Evolutionary conservation across 2,329 filamentous ascomycete species (phyloP), one percentile per base, ranked within the genome.

Genomic region (Aspergillus puulaauensis): DNA sequence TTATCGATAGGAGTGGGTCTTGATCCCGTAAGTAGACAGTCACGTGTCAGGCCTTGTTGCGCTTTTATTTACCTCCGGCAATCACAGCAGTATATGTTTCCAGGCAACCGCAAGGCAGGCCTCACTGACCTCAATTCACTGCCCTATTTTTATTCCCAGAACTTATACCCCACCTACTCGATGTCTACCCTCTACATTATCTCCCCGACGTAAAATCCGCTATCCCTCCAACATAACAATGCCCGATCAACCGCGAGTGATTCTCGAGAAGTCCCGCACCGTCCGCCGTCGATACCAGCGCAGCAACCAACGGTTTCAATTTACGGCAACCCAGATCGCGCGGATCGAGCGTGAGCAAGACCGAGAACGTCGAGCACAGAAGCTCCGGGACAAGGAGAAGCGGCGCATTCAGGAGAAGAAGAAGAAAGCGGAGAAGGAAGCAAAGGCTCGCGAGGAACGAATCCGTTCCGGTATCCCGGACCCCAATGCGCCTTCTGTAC

Each of bases 261-360:
- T 72, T 54, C 63, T 74, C 43, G 73, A 75, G 52, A 75, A 75
- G 65, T 75, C 73, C 55, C 70, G 66, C 60, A 72, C 69, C 21
- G 72, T 75, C 37, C 72, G 72, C 46, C 73, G 73, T 54, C 68
- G 68, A 48, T 75, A 73, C 57, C 73, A 75, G 52, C 71, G 72
- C 59, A 73, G 70, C 61, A 70, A 73, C 65, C 71, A 74, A 55
- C 67, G 67, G 15, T 68, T 74, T 52, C 59, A 67, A 39, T 75
- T 74, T 55, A 71, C 68, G 12, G 66, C 70, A 5, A 69, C 72
- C 3, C 68, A 75, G 55, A 68, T 75, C n/a, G 67, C 65, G 27
- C 67, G 68, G 14, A 73, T 75, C 46, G 75, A 78, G 45, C 74
- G 77, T 46, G 74, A 78, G 48, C 72, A 79, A 56, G 72, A 76